Evolutionary conservation across 108 stramenopile species (phyloP), one percentile per base, ranked within the genome.

Genomic region (Skeletonema menzelii): DNA sequence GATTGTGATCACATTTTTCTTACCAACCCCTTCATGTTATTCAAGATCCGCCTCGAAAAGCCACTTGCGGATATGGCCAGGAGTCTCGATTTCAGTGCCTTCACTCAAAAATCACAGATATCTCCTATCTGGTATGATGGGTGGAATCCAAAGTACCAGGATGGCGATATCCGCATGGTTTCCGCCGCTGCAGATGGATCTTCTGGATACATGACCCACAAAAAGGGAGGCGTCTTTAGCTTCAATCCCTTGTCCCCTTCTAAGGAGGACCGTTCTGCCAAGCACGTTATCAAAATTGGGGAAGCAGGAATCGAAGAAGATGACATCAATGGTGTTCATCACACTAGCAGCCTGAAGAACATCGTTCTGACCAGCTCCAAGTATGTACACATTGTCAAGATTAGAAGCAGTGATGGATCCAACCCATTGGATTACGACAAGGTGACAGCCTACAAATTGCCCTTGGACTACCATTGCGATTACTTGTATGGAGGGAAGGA

Each of bases 401-500:
- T 17, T 22, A 53, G 6, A 7, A 22, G 8, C 20, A 53, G 49
- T 22, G 46, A 65, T 4, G 79, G 72, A 11, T 19, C 27, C 24
- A 80, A 80, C 61, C 79, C 79, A 5, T 59, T 80, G 35, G 64
- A 73, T 11, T 14, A 35, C 26, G 79, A 63, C 2, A 11, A 40
- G 22, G 72, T 73, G 17, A 65, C 42, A 2, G 72, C 72, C 17
- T 80, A 73, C 67, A 40, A 71, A 34, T 72, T 80, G 42, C 63
- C 79, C 22, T 55, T 80, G 68, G 72, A 80, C 37, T 69, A 80
- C 11, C 79, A 80, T 53, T 80, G 79, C 32, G 67, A 80, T 65
- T 73, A 80, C 22, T 27, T 80, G 24, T 80, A 80, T 34, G 56
- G 46, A 27, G 72, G 72, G 1, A 63, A 57, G 17, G 68, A 73